Evolutionary conservation across 2,329 filamentous ascomycete species (phyloP), one percentile per base, ranked within the genome.

Genomic region (Colletotrichum kahawae): DNA sequence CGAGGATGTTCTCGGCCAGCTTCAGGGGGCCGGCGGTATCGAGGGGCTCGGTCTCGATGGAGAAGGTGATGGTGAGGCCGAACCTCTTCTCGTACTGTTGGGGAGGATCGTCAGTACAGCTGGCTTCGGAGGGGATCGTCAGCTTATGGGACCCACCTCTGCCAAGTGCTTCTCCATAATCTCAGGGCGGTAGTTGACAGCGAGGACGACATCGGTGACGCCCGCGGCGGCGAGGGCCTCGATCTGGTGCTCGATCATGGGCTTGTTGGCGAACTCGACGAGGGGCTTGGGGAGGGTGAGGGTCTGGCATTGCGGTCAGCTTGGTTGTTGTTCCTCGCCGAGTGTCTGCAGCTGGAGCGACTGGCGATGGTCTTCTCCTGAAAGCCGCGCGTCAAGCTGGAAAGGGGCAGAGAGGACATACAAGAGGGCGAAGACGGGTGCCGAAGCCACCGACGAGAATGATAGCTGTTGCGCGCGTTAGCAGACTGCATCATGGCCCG

Each of bases 361-460:
- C 57, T 60, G 57, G 21, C 0, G 21, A 29, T 54, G 48, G 33
- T 33, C 31, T 18, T 36, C 43, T 48, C 18, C 16, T 34, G 18
- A 63, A 36, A 54, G 74, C 62, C 24, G 67, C 57, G 60, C 67
- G 18, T 48, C 43, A 59, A 43, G 60, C 31, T 36, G 38, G 43
- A 48, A 24, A 31, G 43, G 54, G 31, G 66, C 48, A 59, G 43
- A 63, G 31, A 29, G 21, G 43, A 88, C 93, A 84, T 93, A 98
- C 95, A 84, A 98, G 92, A 90, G 96, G 96, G 84, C 96, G 95
- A 83, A 99, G 94, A 87, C 96, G 96, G 86, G 96, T 99, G 88
- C 96, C 96, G 87, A 98, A 99, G 86, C 96, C 97, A 89, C 97
- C 97, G 87, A 98, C 97, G 84, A 98, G 96, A 93, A 98, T 98